Base-by-base conservation (phyloP, 2,329 filamentous ascomycete species). In the Pseudocercospora fuligena region DNA sequence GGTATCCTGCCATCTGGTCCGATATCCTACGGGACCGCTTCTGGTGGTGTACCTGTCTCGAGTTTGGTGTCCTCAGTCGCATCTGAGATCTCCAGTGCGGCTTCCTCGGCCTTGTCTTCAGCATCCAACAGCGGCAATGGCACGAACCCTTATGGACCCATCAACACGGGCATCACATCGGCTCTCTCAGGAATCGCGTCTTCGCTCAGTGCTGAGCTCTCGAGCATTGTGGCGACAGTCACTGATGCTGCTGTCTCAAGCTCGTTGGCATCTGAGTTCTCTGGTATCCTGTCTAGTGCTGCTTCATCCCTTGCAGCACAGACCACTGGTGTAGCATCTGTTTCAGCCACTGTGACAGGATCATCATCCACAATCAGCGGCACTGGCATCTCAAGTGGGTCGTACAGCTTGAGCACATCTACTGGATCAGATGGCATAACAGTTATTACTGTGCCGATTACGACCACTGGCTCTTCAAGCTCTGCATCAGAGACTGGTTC, bases 251-350 rank as follows among this genome's bases (percentile, higher is more conserved):
- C 62, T 6, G 67, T 73, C 9, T 73, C 75, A 0, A 67, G 66
- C 46, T 74, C 73, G 14, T 51, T 77, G 46, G 71, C 74, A 4
- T 74, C 75, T 0, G 70, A 72, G 29, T 70, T 73, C 60, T 77
- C 75, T 5, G 75, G 73, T 63, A 71, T 77, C 14, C 60, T 76
- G 21, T 75, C 75, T 2, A 75, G 72, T 57, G 75, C 73, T 23
- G 71, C 73, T 12, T 72, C 75, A 9, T 74, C 75, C n/a, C 51
- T 66, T 56, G 64, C 67, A 25, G 60, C 60, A 6, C 36, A 57
- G 16, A 64, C 60, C 43, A 66, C 72, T 12, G 40, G 59, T 16
- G 43, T 61, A 1, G 25, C 59, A 7, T 61, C 59, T 14, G 59
- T 51, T 12, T 61, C 59, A 19, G 40, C 61, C 27, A 65, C 66